These are phyloP conservation scores for Jaltomata sinuosa DNA, from an alignment of 257 asterid species.

Conservation along the genomic window DNA sequence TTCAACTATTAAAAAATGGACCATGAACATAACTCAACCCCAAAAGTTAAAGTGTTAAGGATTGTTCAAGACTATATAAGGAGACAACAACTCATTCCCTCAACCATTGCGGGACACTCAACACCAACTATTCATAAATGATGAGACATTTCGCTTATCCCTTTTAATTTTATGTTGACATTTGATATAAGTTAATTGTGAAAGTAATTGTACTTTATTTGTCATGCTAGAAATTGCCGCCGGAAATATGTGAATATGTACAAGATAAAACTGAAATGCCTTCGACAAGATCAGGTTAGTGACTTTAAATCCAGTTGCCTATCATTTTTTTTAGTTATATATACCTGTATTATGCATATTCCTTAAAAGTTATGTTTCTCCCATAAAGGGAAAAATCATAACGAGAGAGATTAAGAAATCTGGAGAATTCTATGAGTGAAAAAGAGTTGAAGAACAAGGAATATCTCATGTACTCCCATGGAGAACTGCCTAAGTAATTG, in stretches of 20 bases:
- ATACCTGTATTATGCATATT: neutral
- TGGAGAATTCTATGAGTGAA: neutral
- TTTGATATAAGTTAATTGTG: constrained; percentile 1
- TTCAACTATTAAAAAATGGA: neutral
- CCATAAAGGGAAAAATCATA: neutral
- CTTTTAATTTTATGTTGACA: neutral
- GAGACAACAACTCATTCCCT: neutral
- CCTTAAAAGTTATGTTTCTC: neutral
- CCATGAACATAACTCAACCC: neutral
- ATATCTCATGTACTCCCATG: neutral
- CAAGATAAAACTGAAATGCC: constrained; percentile 77
- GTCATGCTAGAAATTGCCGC: constrained; percentile 52
- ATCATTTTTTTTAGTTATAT: neutral
- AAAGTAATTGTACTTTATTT: constrained; percentile 1
- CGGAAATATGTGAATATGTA: constrained; percentile 78
- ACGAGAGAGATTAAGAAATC: neutral
- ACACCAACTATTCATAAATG: neutral
- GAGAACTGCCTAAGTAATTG: neutral
- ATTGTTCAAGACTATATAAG: neutral
- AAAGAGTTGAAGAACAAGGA: neutral
- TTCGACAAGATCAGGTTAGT: constrained; percentile 73
- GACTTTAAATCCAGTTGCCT: constrained; percentile 4
- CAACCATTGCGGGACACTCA: neutral
- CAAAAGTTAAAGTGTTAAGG: neutral
- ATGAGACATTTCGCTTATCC: neutral